phyloP scores from a whole-genome alignment of 192 early-diverging fungal genomes.

The Podila epigama region DNA sequence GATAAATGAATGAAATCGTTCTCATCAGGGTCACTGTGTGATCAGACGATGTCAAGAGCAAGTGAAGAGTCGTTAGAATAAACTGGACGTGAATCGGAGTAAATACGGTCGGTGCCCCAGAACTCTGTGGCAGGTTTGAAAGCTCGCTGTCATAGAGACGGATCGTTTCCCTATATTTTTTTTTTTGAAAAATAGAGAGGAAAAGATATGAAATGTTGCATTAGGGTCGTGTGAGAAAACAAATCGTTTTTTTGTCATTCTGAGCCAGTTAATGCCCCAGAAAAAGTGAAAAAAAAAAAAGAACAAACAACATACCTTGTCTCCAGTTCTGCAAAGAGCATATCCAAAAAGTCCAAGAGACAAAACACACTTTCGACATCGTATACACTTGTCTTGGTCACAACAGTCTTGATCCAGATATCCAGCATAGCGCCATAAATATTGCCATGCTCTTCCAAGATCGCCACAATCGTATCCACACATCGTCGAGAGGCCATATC shows the following conservation, averaged over 20 bases:
- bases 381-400: conserved; percentile 56
- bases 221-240: no score
- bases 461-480: conserved; percentile 56
- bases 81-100: conserved; percentile 52
- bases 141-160: conserved; percentile 41
- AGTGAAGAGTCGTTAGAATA: conserved; percentile 46
- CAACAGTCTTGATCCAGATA: conserved; percentile 55
- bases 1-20: conserved; percentile 57
- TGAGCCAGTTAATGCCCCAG: neutral
- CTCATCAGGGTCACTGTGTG: conserved; percentile 58
- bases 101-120: conserved; percentile 8
- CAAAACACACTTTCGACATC: conserved; percentile 63
- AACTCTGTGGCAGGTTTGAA: conserved; percentile 15
- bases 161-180: conserved; percentile 26
- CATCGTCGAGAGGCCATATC: conserved; percentile 56
- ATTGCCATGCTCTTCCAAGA: conserved; percentile 51
- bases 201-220: neutral
- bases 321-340: conserved; percentile 50
- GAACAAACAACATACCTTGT: conserved; percentile 19
- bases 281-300: neutral
- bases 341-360: conserved; percentile 58
- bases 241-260: neutral
- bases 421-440: conserved; percentile 58
- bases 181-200: neutral
- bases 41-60: conserved; percentile 51